These are phyloP conservation scores for Tilletia horrida DNA, from an alignment of 1,284 basidiomycete species.

Conservation along the genomic window DNA sequence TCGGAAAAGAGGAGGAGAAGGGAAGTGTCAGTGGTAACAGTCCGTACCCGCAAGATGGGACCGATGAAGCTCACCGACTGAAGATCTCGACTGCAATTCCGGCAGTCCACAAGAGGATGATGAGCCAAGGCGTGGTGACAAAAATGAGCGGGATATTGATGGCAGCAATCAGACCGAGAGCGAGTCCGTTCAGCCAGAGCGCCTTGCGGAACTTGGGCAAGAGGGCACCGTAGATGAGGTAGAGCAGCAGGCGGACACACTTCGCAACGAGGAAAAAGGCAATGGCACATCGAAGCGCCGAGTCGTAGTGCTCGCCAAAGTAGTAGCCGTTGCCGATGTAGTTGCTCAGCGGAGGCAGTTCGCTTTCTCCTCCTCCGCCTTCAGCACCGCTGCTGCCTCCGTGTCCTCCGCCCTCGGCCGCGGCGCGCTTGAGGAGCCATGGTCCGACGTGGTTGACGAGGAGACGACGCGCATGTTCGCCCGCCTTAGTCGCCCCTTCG, in stretches of 20 bases:
- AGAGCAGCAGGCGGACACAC: conserved; percentile 33
- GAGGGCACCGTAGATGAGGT: conserved; percentile 42
- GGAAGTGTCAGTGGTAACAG: neutral
- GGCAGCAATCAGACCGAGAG: conserved; percentile 31
- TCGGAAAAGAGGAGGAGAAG: neutral
- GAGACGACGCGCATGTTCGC: conserved; percentile 2
- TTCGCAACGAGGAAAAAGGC: conserved; percentile 49
- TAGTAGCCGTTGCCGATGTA: conserved; percentile 23
- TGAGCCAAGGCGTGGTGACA: conserved; percentile 25
- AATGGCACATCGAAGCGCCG: conserved; percentile 37
- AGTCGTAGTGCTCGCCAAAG: conserved; percentile 37
- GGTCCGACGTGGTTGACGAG: conserved; percentile 14
- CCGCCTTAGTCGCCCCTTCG: neutral
- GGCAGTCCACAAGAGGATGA: conserved; percentile 33
- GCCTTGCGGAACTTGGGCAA: conserved; percentile 48
- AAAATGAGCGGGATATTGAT: conserved; percentile 46
- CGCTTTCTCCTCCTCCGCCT: neutral
- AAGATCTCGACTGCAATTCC: conserved; percentile 42
- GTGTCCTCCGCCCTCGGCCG: neutral
- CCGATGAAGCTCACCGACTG: neutral
- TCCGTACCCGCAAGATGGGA: neutral
- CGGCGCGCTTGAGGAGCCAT: conserved; percentile 7
- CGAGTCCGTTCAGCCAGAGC: conserved; percentile 40
- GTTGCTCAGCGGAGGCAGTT: neutral
- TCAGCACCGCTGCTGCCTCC: neutral